Base-by-base conservation (phyloP, 164 flowering plant genomes). In the Nelumbo lutea region DNA sequence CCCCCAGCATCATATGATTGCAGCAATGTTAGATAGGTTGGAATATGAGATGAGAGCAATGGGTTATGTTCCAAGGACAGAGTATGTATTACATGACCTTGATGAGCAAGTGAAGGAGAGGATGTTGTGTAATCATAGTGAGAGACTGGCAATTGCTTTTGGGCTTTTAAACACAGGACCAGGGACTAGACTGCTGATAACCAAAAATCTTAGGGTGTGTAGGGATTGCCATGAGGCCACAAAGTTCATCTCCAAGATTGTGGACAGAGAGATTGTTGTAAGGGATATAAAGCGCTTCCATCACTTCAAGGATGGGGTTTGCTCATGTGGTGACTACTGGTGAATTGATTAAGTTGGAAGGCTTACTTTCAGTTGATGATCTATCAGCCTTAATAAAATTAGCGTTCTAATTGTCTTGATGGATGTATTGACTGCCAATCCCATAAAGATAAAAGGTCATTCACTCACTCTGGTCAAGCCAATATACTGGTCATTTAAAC, bases 51-150 rank as follows among this genome's bases (percentile, higher is more conserved):
- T 78, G 77, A 73, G 72, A 56, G 59, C 55, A 41, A 62, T 71
- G 71, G 77, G 80, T 48, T 70, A 77, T 68, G 72, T 74, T 44
- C 77, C 77, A 15, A 71, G 68, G 51, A 77, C 80, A 7, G 67
- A 70, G 63, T 70, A 65, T 47, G 70, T 73, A 55, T 46, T 71
- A 72, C 80, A 74, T 56, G 77, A 74, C 42, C 73, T 71, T 61
- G 72, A 63, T 8, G 70, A 71, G 65, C 66, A 67, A 44, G 70
- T 72, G 64, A 72, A 76, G 75, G 59, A 76, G 70, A 57, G 55
- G 43, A 76, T 72, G 75, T 57, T 73, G 58, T 71, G 42, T 65
- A 67, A 67, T 67, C 76, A 76, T 52, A 76, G 76, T 73, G 79
- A 77, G 76, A 73, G 76, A 62, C 62, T 69, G 48, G 76, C 73